Evolutionary conservation across 306 rosid species (phyloP).

Genomic region (Mimosa bimucronata): DNA sequence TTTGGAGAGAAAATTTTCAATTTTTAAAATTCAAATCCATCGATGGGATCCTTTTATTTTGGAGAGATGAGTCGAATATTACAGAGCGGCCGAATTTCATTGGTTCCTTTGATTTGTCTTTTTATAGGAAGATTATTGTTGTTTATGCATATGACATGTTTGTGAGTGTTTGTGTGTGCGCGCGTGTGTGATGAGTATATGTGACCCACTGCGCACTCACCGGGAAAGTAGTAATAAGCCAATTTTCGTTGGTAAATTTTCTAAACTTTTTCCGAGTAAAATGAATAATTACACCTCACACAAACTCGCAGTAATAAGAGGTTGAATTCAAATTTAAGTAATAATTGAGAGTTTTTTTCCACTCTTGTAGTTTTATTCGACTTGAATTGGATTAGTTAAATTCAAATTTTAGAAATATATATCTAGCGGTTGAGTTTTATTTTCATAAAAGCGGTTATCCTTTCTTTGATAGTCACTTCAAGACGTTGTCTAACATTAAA

Average conservation of each 20-base stretch:
- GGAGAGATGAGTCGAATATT: neutral
- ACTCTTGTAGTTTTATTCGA: neutral
- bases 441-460: too few species aligned
- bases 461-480: too few species aligned
- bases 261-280: constrained; percentile 20
- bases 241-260: constrained; percentile 50
- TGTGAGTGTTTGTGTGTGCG: constrained; percentile 35
- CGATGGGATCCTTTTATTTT: neutral
- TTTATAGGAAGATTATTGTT: constrained; percentile 44
- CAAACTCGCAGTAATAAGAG: too few species aligned
- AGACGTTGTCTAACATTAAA: too few species aligned
- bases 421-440: too few species aligned
- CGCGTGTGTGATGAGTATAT: constrained; percentile 37
- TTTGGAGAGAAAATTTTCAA: neutral
- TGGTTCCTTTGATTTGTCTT: constrained; percentile 35
- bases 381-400: neutral
- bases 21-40: neutral
- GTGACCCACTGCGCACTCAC: constrained; percentile 85
- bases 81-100: neutral
- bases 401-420: too few species aligned
- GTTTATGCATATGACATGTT: constrained; percentile 55
- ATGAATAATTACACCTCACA: constrained; percentile 49
- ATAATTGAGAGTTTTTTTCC: neutral
- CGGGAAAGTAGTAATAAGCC: constrained; percentile 55
- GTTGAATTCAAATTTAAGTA: neutral